Conservation (phyloP, 352 stramenopile species). For the Globisporangium okanoganense region DNA sequence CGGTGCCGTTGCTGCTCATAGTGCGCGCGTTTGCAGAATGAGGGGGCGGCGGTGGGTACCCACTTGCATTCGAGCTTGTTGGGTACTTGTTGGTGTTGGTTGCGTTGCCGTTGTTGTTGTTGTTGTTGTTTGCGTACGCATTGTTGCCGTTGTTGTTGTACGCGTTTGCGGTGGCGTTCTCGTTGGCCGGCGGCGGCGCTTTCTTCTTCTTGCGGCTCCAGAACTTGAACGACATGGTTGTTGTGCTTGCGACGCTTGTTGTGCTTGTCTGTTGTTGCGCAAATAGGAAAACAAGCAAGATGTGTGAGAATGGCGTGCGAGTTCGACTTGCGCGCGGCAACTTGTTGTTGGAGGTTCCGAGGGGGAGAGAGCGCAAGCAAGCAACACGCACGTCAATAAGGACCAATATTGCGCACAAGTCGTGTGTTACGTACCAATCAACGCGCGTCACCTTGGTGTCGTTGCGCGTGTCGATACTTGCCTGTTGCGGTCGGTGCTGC, state of each 20-base stretch:
- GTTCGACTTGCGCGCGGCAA: not conserved
- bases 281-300: not conserved
- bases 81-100: conserved; percentile 34
- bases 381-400: not conserved
- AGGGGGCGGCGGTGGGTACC: conserved; percentile 25
- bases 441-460: not conserved
- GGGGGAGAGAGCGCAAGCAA: not conserved
- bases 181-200: conserved; percentile 14
- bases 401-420: not conserved
- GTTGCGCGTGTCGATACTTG: not conserved
- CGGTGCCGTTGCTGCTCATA: conserved; percentile 37
- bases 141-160: conserved; percentile 3
- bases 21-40: conserved; percentile 41
- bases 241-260: not conserved
- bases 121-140: conserved; percentile 12
- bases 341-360: too few species aligned
- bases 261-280: not conserved
- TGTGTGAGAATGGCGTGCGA: not conserved
- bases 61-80: not conserved
- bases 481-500: not conserved
- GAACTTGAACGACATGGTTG: conserved; percentile 65
- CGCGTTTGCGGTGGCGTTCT: conserved; percentile 7
- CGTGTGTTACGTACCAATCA: not conserved
- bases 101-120: conserved; percentile 4
- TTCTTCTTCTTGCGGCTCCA: conserved; percentile 78